Percentiles rank a stretch among this genome's conserved stretches.
Evolutionary conservation across 176 grass and related monocot genomes (phyloP).

Genomic region (Typha latifolia): DNA sequence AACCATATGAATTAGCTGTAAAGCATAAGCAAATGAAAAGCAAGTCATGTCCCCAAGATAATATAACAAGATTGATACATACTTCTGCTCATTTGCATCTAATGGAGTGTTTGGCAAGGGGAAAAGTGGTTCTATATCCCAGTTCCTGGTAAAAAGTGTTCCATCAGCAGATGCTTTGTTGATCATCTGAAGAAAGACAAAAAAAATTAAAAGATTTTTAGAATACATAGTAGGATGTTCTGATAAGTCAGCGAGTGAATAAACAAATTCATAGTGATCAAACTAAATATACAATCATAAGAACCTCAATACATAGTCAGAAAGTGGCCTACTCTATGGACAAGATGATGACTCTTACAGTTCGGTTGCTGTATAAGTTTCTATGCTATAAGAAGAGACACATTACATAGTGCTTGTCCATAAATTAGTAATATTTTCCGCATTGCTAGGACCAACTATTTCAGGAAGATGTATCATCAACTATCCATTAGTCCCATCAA

Average conservation of each 20-base stretch:
- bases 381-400: too few species aligned
- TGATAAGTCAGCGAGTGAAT: not conserved
- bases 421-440: too few species aligned
- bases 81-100: slow-evolving; percentile 42
- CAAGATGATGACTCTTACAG: too few species aligned
- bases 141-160: slow-evolving; percentile 80
- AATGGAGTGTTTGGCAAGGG: slow-evolving; percentile 37
- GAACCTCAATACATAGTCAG: too few species aligned
- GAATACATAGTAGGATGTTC: not conserved
- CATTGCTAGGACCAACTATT: too few species aligned
- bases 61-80: slow-evolving; percentile 15
- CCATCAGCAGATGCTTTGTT: slow-evolving; percentile 56
- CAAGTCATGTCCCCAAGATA: not conserved
- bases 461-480: too few species aligned
- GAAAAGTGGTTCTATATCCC: slow-evolving; percentile 83
- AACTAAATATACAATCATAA: not conserved
- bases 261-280: not conserved
- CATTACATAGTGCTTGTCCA: too few species aligned
- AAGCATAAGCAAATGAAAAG: not conserved
- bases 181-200: slow-evolving; percentile 36
- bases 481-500: too few species aligned
- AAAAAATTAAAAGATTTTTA: not conserved
- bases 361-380: too few species aligned
- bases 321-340: too few species aligned
- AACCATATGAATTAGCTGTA: not conserved